Base-by-base conservation (phyloP, 2,329 filamentous ascomycete genomes). In the Penicillium paneum region DNA sequence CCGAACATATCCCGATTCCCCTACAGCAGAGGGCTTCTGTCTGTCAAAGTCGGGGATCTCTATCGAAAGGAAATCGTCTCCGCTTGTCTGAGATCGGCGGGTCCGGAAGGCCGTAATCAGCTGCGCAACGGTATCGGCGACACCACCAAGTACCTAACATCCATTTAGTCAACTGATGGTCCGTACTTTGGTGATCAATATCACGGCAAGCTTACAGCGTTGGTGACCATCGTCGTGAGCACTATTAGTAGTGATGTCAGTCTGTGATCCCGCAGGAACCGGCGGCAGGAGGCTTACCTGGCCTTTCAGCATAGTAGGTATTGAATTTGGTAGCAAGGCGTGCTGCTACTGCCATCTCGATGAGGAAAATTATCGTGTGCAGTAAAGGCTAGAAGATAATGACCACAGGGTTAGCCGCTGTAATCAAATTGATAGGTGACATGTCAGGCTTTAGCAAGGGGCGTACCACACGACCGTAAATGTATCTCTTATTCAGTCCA, bases 141-240 rank as follows among this genome's bases (percentile, higher is more conserved):
- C 88, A 65, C 94, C 94, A 77, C 91, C 91, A 55, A 99, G 85
- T 53, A 97, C 77, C 83, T 85, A 49, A 47, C 45, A 52, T 56
- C 31, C 43, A 26, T 42, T 49, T 59, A 58, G 57, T 58, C 46
- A 55, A 39, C 43, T 44, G 36, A n/a, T n/a, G 40, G 45, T 49
- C 34, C 28, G 12, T 32, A 24, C 21, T 32, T 13, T 21, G n/a
- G 38, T n/a, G n/a, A n/a, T 28, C 5, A 52, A 42, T 28, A 8
- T 43, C 21, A 28, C 46, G 38, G 24, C 8, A 42, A 52, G 59
- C 83, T 70, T 84, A 88, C 88, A 63, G 94, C 90, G 78, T 99
- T 99, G 72, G 93, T 96, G 70, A 97, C 90, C 93, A 99, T 99
- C 76, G 96, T 99, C 59, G 94, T 99, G 67, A 99, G 84, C 39